Evolutionary conservation across 2,329 filamentous ascomycete species (phyloP).

Genomic region (Plectosphaerella plurivora): DNA sequence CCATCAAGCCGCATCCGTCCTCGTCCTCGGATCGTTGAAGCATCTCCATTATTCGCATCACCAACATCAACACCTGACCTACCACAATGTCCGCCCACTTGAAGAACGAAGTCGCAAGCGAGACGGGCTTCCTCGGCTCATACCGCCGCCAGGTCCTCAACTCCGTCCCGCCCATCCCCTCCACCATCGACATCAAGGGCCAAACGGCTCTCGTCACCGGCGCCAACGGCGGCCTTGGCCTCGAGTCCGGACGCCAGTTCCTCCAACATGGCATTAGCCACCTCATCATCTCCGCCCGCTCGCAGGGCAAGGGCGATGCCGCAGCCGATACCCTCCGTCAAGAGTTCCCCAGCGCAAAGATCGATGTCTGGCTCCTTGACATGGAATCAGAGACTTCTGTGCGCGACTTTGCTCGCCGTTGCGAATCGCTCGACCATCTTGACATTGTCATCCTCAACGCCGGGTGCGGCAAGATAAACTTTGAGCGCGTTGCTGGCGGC

Average conservation of each 20-base stretch:
- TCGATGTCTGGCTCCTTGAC: conserved; percentile 35
- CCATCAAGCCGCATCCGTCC: neutral
- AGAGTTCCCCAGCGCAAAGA: conserved; percentile 24
- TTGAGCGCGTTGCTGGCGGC: conserved; percentile 9
- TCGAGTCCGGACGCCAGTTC: conserved; percentile 36
- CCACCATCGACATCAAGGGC: conserved; percentile 17
- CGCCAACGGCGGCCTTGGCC: conserved; percentile 37
- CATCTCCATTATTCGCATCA: neutral
- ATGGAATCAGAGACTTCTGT: conserved; percentile 37
- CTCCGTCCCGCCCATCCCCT: neutral
- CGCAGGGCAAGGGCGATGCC: conserved; percentile 28
- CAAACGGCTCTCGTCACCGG: conserved; percentile 41
- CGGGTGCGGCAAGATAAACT: conserved; percentile 20
- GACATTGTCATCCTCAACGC: conserved; percentile 43
- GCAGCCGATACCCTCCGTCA: conserved; percentile 26
- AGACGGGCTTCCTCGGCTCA: neutral
- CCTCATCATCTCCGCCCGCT: conserved; percentile 38
- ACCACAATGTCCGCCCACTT: conserved; percentile 2
- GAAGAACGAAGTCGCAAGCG: neutral
- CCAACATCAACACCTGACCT: neutral
- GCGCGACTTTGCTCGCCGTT: conserved; percentile 27
- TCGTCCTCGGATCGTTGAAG: neutral
- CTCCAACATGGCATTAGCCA: conserved; percentile 27
- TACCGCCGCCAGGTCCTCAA: neutral
- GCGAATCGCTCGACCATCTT: conserved; percentile 26